These are phyloP conservation scores for Nannizzia gypsea DNA, from an alignment of 2,329 filamentous ascomycete genomes.

Conservation along the genomic window DNA sequence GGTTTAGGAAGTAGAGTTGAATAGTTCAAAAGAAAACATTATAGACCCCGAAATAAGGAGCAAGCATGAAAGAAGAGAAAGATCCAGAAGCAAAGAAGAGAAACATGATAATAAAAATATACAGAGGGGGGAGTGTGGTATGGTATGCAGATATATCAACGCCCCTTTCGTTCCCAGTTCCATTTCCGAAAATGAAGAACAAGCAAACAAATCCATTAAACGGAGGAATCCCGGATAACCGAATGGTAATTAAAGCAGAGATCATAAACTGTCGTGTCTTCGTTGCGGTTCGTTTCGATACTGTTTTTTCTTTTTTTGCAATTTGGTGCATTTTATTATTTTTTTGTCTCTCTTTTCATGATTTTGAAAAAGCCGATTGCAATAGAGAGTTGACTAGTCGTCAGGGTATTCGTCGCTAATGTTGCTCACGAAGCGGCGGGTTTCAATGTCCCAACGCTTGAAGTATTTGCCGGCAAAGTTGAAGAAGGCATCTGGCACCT, in stretches of 20 bases:
- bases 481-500: conserved; percentile 43
- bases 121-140: neutral
- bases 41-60: neutral
- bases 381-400: conserved; percentile 42
- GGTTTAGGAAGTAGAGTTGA: neutral
- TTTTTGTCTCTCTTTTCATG: neutral
- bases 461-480: conserved; percentile 72
- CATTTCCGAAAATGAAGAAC: neutral
- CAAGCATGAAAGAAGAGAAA: neutral
- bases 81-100: neutral
- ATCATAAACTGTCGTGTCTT: neutral
- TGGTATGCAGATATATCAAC: neutral
- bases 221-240: neutral
- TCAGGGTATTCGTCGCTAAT: conserved; percentile 72
- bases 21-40: neutral
- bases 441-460: conserved; percentile 62
- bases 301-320: neutral
- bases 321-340: neutral
- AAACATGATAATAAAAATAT: neutral
- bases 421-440: conserved; percentile 70
- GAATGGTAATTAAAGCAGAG: neutral
- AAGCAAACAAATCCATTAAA: neutral
- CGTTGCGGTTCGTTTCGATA: neutral
- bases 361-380: no score
- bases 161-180: neutral